Evolutionary conservation across 2,329 filamentous ascomycete species (phyloP).

Genomic region (Cercospora sojina): DNA sequence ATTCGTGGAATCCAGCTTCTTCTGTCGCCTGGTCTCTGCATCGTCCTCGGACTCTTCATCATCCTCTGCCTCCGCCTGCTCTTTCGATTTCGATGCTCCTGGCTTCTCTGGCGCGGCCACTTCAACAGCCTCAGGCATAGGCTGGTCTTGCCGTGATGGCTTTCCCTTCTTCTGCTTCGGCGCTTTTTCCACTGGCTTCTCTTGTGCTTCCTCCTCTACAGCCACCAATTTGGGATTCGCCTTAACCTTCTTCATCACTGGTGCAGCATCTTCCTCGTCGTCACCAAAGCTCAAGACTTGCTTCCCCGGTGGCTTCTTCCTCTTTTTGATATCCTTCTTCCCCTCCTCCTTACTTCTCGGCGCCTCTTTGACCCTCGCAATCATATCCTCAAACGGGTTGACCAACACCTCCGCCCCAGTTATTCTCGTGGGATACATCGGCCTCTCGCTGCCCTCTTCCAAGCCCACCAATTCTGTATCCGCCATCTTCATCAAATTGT

Average conservation of each 20-base stretch:
- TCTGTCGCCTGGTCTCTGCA: constrained; percentile 21
- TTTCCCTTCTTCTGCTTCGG: constrained; percentile 28
- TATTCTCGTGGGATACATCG: constrained; percentile 81
- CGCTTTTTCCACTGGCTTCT: constrained; percentile 28
- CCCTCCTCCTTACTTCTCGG: constrained; percentile 50
- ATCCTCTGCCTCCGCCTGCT: constrained; percentile 16
- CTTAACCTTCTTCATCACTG: constrained; percentile 71
- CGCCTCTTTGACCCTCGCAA: constrained; percentile 62
- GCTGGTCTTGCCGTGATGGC: constrained; percentile 15
- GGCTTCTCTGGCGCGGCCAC: background rate
- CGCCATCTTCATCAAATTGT: constrained; percentile 90
- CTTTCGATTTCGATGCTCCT: background rate
- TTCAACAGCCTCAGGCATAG: constrained; percentile 18
- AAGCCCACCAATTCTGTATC: constrained; percentile 72
- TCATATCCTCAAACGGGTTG: constrained; percentile 81
- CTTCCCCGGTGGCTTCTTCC: constrained; percentile 72
- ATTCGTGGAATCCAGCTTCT: constrained; percentile 65
- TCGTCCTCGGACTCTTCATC: constrained; percentile 28
- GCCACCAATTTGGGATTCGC: constrained; percentile 73
- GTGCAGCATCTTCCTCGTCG: constrained; percentile 63
- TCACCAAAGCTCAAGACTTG: constrained; percentile 73
- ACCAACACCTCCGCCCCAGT: constrained; percentile 71
- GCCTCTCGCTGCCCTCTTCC: constrained; percentile 70
- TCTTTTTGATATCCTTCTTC: constrained; percentile 57
- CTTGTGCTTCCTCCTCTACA: constrained; percentile 34